Evolutionary conservation across 2,329 filamentous ascomycete species (phyloP).

Genomic region (Claviceps humidiphila): DNA sequence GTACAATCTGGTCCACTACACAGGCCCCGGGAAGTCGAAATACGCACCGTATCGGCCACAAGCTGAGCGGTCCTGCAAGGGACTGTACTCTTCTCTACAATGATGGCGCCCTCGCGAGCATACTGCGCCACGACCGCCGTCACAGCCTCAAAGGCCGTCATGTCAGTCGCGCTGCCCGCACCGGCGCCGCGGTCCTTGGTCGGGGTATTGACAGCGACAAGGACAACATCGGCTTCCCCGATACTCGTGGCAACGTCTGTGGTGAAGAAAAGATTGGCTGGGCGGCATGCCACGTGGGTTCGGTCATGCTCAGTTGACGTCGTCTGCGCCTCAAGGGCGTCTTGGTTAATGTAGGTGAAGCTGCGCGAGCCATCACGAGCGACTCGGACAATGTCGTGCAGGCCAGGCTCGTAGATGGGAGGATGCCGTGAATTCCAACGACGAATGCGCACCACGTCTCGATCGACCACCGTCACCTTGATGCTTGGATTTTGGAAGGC

Average conservation of each 20-base stretch:
- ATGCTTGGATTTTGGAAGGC: conserved; percentile 61
- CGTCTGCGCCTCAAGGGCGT: conserved; percentile 17
- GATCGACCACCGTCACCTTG: conserved; percentile 62
- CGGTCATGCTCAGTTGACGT: conserved; percentile 19
- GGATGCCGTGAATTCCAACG: conserved; percentile 62
- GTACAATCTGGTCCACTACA: background rate
- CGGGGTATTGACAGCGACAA: conserved; percentile 68
- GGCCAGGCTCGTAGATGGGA: conserved; percentile 63
- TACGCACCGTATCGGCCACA: conserved; percentile 51
- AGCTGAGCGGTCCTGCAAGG: conserved; percentile 61
- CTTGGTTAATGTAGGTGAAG: conserved; percentile 26
- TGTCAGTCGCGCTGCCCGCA: conserved; percentile 57
- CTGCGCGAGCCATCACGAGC: conserved; percentile 44
- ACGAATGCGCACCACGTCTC: conserved; percentile 49
- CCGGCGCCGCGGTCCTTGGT: conserved; percentile 60
- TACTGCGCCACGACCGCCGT: conserved; percentile 53
- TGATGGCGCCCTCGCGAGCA: conserved; percentile 53
- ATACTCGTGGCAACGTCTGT: conserved; percentile 51
- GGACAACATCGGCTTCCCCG: conserved; percentile 55
- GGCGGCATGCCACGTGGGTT: conserved; percentile 28
- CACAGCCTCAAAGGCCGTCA: conserved; percentile 59
- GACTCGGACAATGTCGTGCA: conserved; percentile 53
- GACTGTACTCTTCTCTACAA: conserved; percentile 74
- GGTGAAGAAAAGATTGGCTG: conserved; percentile 61
- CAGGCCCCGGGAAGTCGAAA: background rate